Conservation (phyloP, 2,329 filamentous ascomycete species). For the Colletotrichum theobromicola region DNA sequence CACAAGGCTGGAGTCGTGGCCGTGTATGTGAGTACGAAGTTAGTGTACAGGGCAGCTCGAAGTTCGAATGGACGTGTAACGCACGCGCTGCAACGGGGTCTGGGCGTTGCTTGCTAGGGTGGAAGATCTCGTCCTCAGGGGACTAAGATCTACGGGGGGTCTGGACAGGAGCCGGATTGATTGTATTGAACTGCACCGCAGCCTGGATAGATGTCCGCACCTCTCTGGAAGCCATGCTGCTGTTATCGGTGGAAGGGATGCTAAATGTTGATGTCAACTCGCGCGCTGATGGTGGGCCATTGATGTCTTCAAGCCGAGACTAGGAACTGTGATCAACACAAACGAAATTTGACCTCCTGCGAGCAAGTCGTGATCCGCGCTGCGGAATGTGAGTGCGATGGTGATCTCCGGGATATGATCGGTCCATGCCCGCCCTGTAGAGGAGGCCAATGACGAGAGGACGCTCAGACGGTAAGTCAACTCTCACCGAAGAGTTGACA, state of each 20-base stretch:
- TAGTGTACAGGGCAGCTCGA: neutral
- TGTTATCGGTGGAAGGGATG: neutral
- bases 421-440: neutral
- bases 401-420: neutral
- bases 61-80: neutral
- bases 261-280: neutral
- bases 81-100: neutral
- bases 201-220: neutral
- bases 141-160: neutral
- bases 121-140: slow-evolving; percentile 1
- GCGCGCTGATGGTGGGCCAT: neutral
- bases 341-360: neutral
- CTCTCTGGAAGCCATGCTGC: neutral
- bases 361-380: neutral
- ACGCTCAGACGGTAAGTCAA: neutral
- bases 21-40: neutral
- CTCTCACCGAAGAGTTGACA: neutral
- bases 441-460: neutral
- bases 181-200: neutral
- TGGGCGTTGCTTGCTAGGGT: neutral
- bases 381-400: neutral
- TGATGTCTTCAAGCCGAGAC: neutral
- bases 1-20: neutral
- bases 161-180: neutral
- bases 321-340: neutral